These are phyloP conservation scores for Coniochaeta hoffmannii DNA, from an alignment of 2,329 filamentous ascomycete species.

Conservation along the genomic window DNA sequence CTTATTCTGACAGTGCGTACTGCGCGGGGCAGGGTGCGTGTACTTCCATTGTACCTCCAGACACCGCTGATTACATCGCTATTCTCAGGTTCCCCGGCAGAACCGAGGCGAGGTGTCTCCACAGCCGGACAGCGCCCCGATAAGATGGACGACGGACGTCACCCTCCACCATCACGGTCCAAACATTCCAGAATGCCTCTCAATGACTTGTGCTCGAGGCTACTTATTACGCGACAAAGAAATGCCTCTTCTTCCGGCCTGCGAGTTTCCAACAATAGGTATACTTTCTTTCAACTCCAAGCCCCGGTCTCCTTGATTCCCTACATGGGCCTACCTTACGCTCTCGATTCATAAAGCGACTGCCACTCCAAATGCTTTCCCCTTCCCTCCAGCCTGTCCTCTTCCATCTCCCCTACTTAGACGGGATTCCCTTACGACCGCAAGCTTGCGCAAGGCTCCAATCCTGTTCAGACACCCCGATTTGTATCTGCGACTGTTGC, in stretches of 20 bases:
- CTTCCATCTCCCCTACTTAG: not conserved
- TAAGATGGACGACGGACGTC: not conserved
- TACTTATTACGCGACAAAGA: not conserved
- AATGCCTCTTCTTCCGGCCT: not conserved
- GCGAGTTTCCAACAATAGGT: not conserved
- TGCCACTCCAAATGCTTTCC: slow-evolving; percentile 6
- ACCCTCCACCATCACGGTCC: not conserved
- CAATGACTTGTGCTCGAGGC: not conserved
- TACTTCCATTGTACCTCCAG: not conserved
- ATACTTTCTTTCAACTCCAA: not conserved
- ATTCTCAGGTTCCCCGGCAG: no score
- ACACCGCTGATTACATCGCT: no score
- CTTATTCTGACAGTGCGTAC: not conserved
- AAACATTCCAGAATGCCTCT: not conserved
- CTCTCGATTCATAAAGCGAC: not conserved
- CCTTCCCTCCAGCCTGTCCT: not conserved
- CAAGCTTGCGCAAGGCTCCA: not conserved
- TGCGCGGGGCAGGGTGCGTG: not conserved
- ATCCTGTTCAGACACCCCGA: not conserved
- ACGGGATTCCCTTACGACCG: not conserved
- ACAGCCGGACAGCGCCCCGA: not conserved
- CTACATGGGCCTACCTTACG: not conserved
- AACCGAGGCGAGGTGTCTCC: no score
- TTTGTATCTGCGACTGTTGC: not conserved
- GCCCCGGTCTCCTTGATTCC: not conserved